phyloP scores from a whole-genome alignment of 2,329 filamentous ascomycete genomes.

The Colletotrichum agaves region DNA sequence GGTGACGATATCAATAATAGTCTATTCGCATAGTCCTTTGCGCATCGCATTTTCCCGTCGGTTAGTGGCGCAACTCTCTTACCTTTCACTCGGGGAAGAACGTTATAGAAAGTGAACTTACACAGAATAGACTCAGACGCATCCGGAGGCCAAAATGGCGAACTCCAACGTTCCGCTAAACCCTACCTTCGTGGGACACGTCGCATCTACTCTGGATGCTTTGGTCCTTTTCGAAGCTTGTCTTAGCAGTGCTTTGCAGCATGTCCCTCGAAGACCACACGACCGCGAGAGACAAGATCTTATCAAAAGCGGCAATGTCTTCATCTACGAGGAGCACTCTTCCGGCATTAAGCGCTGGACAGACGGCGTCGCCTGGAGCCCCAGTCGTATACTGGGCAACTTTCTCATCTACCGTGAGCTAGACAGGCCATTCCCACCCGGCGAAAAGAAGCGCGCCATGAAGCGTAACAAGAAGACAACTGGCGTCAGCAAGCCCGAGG shows the following conservation, averaged over 20 bases:
- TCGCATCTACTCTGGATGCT: constrained; percentile 78
- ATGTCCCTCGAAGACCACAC: constrained; percentile 86
- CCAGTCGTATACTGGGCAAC: constrained; percentile 85
- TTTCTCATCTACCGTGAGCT: constrained; percentile 89
- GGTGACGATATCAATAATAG: background rate
- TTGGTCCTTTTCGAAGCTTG: constrained; percentile 84
- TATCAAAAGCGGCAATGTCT: constrained; percentile 86
- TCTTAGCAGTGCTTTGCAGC: constrained; percentile 74
- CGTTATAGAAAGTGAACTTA: constrained; percentile 28
- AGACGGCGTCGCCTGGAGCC: constrained; percentile 91
- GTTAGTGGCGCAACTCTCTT: constrained; percentile 33
- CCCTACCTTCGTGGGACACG: constrained; percentile 75
- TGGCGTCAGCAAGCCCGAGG: constrained; percentile 48
- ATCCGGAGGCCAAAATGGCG: constrained; percentile 33
- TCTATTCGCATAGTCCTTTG: background rate
- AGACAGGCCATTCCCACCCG: constrained; percentile 79
- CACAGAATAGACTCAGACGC: constrained; percentile 31
- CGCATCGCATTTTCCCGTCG: background rate
- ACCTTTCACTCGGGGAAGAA: background rate
- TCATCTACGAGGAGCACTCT: constrained; percentile 91
- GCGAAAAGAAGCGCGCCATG: constrained; percentile 86
- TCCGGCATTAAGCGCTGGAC: constrained; percentile 96
- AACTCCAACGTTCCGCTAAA: constrained; percentile 58
- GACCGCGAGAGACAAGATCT: constrained; percentile 82
- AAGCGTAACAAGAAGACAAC: constrained; percentile 68